Base-by-base conservation (phyloP, 2,329 filamentous ascomycete species). In the Biscogniauxia marginata region DNA sequence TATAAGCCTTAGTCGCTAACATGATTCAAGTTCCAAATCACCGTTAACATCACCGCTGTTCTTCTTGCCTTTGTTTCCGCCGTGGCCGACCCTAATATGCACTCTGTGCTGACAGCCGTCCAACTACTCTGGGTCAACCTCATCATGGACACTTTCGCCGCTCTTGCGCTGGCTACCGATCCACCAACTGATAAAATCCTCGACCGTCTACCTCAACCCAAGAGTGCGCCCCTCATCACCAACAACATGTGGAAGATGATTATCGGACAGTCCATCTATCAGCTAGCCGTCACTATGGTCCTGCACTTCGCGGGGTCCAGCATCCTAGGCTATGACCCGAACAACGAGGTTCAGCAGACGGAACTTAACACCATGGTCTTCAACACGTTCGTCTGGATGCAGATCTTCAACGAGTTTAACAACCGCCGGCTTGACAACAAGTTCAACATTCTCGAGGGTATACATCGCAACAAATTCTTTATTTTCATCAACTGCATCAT, bases 341-440 rank as follows among this genome's bases (percentile, higher is more conserved):
- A 69, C 52, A 56, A 79, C 49, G 71, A 74, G 46, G 70, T 72
- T 20, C 71, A 79, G 19, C 74, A 70, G 53, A 66, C 65, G 5
- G 68, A 82, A 62, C 73, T 86, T 30, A 76, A 83, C 60, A 86
- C 85, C 0, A 76, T 87, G 55, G 81, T 89, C 48, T 89, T 89
- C 75, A 89, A 89, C 71, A 84, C 82, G 0, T 89, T 87, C 63
- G 86, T 89, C 2, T 89, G 85, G 85, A 84, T 89, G 78, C 86
- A 89, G 65, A 87, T 89, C 59, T 89, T 88, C 75, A 88, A 88
- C 70, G 79, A 86, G 70, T 81, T 86, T 74, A 88, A 87, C 71
- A 85, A 84, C 66, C 79, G 84, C 24, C 82, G 84, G 43, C 74
- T 86, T 0, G 84, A 86, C 64, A 86, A 86, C 70, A 78, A 79